phyloP scores from a whole-genome alignment of 2,329 filamentous ascomycete species.

The Claviceps arundinis region DNA sequence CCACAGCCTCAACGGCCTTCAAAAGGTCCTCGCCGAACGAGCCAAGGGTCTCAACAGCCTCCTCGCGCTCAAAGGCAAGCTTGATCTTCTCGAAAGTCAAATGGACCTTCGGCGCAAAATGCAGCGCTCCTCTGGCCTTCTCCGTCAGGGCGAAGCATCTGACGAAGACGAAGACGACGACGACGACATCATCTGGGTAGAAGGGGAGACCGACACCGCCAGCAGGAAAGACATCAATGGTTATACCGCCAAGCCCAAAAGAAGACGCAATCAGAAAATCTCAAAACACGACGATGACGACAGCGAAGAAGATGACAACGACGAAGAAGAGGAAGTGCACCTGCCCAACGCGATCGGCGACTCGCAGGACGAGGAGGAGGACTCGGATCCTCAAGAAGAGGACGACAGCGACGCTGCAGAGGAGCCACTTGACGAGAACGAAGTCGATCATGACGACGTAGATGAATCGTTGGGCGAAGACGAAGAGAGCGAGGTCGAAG shows the following conservation, averaged over 20 bases:
- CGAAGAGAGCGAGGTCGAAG: conserved; percentile 37
- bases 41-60: conserved; percentile 71
- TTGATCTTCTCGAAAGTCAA: conserved; percentile 88
- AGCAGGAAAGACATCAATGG: conserved; percentile 22
- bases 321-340: conserved; percentile 45
- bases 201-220: conserved; percentile 56
- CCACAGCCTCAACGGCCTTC: conserved; percentile 62
- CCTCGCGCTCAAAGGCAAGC: conserved; percentile 80
- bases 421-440: conserved; percentile 42
- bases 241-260: conserved; percentile 16
- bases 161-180: conserved; percentile 51
- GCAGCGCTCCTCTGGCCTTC: conserved; percentile 29
- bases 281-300: not conserved
- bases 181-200: conserved; percentile 74
- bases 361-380: conserved; percentile 45
- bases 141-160: conserved; percentile 31
- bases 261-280: conserved; percentile 27
- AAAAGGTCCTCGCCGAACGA: conserved; percentile 78
- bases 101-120: conserved; percentile 65
- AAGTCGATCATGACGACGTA: conserved; percentile 45
- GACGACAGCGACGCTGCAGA: conserved; percentile 33
- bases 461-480: conserved; percentile 42
- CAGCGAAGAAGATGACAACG: conserved; percentile 40
- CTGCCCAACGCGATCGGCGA: conserved; percentile 43
- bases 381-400: conserved; percentile 26